These are phyloP conservation scores for Fraxinus xanthoxyloides DNA, from an alignment of 305 asterid genomes.

Conservation along the genomic window DNA sequence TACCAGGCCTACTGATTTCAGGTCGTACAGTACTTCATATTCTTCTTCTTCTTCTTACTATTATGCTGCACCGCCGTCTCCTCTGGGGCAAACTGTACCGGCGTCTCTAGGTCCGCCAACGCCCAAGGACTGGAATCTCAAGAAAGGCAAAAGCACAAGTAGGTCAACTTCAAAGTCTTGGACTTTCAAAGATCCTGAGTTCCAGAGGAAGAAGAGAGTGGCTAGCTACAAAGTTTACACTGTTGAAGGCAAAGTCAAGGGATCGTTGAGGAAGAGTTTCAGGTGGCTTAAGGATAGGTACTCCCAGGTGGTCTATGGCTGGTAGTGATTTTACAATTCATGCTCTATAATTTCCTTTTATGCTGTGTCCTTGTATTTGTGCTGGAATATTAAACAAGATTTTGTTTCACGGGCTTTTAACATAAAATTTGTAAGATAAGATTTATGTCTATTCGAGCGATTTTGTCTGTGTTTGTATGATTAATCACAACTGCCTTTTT, in stretches of 20 bases:
- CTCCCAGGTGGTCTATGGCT: conserved; percentile 61
- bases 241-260: conserved; percentile 79
- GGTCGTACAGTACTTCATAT: conserved; percentile 57
- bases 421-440: neutral
- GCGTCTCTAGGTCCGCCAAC: conserved; percentile 20
- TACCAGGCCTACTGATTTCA: conserved; percentile 38
- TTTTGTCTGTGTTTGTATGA: neutral
- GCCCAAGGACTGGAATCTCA: conserved; percentile 34
- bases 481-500: neutral
- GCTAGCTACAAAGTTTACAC: conserved; percentile 83
- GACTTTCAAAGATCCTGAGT: conserved; percentile 67
- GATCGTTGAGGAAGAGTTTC: conserved; percentile 64
- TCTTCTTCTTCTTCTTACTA: neutral
- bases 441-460: neutral
- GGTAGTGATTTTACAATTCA: conserved; percentile 35
- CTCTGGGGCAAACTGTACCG: conserved; percentile 1
- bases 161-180: conserved; percentile 41
- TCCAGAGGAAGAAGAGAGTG: conserved; percentile 84
- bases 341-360: neutral
- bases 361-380: neutral
- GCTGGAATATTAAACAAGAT: neutral
- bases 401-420: neutral
- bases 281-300: conserved; percentile 74
- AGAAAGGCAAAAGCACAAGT: conserved; percentile 33
- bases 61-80: neutral